Evolutionary conservation across 1,139 yeast genomes (phyloP).

Genomic region (Casaregolazyma suthepensis): DNA sequence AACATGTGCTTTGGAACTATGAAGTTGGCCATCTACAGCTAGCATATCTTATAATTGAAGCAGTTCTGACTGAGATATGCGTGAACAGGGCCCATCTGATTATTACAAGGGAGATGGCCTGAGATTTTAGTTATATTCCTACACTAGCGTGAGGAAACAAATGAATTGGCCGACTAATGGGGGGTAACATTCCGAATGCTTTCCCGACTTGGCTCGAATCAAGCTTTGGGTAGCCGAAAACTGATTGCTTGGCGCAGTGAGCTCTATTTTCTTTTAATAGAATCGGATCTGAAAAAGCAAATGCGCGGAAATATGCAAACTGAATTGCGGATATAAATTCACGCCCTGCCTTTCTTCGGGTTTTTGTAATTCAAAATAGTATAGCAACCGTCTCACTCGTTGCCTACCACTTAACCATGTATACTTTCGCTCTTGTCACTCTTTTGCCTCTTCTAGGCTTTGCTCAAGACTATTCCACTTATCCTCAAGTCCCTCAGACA

Average conservation of each 20-base stretch:
- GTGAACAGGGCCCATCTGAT: too few species aligned
- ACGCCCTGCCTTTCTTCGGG: neutral
- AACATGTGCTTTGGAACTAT: too few species aligned
- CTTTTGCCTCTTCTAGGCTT: constrained; percentile 4
- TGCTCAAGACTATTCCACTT: constrained; percentile 31
- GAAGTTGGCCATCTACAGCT: too few species aligned
- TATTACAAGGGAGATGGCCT: too few species aligned
- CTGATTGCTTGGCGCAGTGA: neutral
- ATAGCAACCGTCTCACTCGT: neutral
- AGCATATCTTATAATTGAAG: too few species aligned
- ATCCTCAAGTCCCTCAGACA: constrained; percentile 45
- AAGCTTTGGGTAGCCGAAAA: neutral
- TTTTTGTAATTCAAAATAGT: neutral
- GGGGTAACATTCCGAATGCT: neutral
- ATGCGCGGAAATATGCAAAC: neutral
- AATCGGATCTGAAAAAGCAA: neutral
- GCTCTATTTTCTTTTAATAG: neutral
- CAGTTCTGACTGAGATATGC: too few species aligned
- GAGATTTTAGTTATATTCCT: too few species aligned
- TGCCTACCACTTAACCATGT: constrained; percentile 2
- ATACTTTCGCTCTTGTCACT: constrained; percentile 6
- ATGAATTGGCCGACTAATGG: neutral
- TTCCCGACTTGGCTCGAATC: neutral
- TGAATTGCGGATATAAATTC: neutral
- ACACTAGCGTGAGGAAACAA: neutral